phyloP scores from a whole-genome alignment of 78 protist genomes.

The Protostelium mycophagum region DNA sequence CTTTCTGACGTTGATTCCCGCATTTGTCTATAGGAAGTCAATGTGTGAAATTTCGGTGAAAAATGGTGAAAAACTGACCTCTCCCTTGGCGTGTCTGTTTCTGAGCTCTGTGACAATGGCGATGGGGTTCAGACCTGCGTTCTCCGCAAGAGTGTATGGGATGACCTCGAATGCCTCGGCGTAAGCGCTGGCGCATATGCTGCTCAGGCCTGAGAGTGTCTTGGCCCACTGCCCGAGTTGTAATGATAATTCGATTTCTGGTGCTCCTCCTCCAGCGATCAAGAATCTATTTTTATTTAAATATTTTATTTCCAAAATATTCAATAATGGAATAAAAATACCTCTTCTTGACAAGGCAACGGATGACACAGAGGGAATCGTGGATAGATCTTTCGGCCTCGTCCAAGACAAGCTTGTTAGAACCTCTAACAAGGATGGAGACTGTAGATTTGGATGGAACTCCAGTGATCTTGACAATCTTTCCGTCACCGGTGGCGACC shows the following conservation, averaged over 20 bases:
- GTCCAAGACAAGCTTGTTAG: constrained; percentile 91
- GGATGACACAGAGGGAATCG: constrained; percentile 99
- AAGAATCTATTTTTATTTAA: constrained; percentile 46
- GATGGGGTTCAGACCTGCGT: constrained; percentile 99
- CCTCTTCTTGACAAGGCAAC: constrained; percentile 95
- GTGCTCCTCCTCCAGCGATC: constrained; percentile 99
- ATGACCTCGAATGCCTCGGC: constrained; percentile 98
- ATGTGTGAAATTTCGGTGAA: no score
- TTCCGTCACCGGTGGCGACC: constrained; percentile 75
- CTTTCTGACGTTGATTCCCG: constrained; percentile 95
- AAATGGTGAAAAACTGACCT: no score
- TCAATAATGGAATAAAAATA: not conserved
- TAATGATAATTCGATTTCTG: constrained; percentile 88
- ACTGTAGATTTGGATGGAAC: constrained; percentile 88
- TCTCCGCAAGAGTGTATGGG: constrained; percentile 99
- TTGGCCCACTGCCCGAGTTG: constrained; percentile 75
- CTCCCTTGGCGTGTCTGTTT: constrained; percentile 87
- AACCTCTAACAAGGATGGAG: constrained; percentile 87
- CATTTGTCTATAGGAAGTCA: constrained; percentile 18
- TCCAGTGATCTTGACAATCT: constrained; percentile 87
- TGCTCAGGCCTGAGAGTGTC: constrained; percentile 76
- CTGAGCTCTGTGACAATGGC: constrained; percentile 93
- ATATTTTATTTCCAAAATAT: not conserved
- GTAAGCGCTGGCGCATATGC: constrained; percentile 87
- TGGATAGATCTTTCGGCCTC: constrained; percentile 98